phyloP scores from a whole-genome alignment of 108 stramenopile species.

The Skeletonema grethae region DNA sequence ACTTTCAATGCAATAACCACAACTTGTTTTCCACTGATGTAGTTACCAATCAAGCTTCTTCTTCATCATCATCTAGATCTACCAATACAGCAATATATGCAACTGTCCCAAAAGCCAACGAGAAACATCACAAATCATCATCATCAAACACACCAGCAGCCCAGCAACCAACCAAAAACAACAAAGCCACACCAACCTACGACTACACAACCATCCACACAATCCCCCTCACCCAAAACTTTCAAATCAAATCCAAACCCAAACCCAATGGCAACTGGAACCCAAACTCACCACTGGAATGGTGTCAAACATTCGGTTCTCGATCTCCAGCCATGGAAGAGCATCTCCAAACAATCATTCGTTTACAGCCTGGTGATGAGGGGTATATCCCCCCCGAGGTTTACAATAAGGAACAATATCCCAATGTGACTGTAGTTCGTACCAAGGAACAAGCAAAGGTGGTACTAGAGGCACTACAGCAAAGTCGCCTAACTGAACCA shows the following conservation, averaged over 20 bases:
- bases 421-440: constrained; percentile 65
- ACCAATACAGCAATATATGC: not conserved
- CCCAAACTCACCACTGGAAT: constrained; percentile 56
- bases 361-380: constrained; percentile 67
- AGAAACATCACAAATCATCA: too few species aligned
- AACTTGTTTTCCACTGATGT: not conserved
- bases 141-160: too few species aligned
- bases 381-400: constrained; percentile 55
- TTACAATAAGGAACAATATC: constrained; percentile 5
- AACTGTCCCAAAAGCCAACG: not conserved
- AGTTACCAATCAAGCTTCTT: not conserved
- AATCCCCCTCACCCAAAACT: not conserved
- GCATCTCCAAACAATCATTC: constrained; percentile 31
- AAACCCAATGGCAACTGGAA: constrained; percentile 56
- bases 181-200: not conserved
- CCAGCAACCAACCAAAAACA: not conserved
- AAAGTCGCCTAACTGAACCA: constrained; percentile 26
- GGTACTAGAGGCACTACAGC: constrained; percentile 61
- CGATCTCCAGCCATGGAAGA: constrained; percentile 51
- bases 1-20: not conserved
- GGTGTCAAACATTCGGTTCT: constrained; percentile 72
- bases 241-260: constrained; percentile 18
- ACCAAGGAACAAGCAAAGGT: constrained; percentile 69
- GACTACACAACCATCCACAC: not conserved
- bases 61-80: too few species aligned